Evolutionary conservation across 1,284 basidiomycete species (phyloP).

Genomic region (Athelia psychrophila): DNA sequence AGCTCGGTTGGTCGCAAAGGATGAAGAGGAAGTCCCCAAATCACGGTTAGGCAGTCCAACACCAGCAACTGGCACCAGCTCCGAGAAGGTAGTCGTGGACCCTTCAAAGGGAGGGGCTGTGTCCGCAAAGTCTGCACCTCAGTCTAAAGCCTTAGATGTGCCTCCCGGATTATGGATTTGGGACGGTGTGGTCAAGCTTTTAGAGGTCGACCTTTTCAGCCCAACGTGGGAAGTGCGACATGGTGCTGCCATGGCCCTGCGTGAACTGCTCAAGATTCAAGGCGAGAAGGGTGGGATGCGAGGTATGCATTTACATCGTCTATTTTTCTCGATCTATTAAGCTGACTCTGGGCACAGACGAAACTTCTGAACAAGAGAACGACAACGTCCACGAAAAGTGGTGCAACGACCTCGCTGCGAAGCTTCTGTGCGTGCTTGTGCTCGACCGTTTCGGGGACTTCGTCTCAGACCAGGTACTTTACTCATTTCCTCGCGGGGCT

Average conservation of each 20-base stretch:
- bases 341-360: constrained; percentile 35
- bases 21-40: constrained; percentile 42
- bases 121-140: constrained; percentile 68
- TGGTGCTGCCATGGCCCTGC: constrained; percentile 89
- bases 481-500: background rate
- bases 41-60: constrained; percentile 61
- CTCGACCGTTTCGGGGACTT: constrained; percentile 98
- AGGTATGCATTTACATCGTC: constrained; percentile 40
- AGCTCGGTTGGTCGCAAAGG: constrained; percentile 62
- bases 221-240: constrained; percentile 94
- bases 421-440: constrained; percentile 90
- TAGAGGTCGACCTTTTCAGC: constrained; percentile 86
- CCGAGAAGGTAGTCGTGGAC: constrained; percentile 72
- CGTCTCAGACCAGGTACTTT: constrained; percentile 80
- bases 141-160: constrained; percentile 73
- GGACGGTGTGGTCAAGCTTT: constrained; percentile 79
- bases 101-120: constrained; percentile 80
- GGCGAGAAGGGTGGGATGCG: constrained; percentile 82
- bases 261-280: constrained; percentile 87
- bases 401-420: constrained; percentile 88
- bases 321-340: constrained; percentile 6
- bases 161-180: constrained; percentile 84
- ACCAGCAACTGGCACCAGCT: constrained; percentile 30
- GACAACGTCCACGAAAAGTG: constrained; percentile 73
- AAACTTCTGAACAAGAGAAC: constrained; percentile 53